Evolutionary conservation across 208 protist genomes (phyloP), one percentile per base, ranked within the genome.

Genomic region (Leishmania turanica): DNA sequence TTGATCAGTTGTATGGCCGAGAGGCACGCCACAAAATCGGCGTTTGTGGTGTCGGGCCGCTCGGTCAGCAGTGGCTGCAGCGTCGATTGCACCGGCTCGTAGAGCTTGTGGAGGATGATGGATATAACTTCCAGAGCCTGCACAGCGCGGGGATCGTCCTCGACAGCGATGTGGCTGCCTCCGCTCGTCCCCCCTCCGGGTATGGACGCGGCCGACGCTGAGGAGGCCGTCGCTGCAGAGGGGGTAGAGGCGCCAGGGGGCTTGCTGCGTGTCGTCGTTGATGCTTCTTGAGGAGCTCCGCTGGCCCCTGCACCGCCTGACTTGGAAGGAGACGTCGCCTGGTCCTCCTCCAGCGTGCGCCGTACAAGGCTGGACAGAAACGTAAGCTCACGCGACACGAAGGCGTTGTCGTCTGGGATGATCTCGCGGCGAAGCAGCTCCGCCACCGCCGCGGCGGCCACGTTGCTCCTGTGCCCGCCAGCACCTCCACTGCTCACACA

Each of bases 1-100:
- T 89, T 89, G 13, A 93, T 56, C 69, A 88, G 56, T 56, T 86
- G 86, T 21, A 88, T 80, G 42, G 88, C 88, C 11, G 87, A 78
- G 53, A 80, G 88, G 70, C 87, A 91, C 17, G 80, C 81, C 31
- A 90, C 77, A 34, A 90, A 72, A 51, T 93, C 86, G 7, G 77
- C 71, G 73, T 87, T 91, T 3, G 77, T 78, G 0, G 82, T 85
- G 51, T 80, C 72, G 17, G 64, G 53, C 19, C 53, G 70, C 54
- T 77, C 82, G 37, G 82, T 85, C 40, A 85, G 77, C 51, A 85
- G 82, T 6, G 82, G 70, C 76, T 64, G 76, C 58, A 85, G 24
- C 5, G 42, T 47, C n/a, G 72, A 51, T 42, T 81, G 77, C 76
- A 85, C 71, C 37, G 82, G 71, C 34, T 54, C 71, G 71, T 74